Evolutionary conservation across 2,329 filamentous ascomycete species (phyloP), one percentile per base, ranked within the genome.

Genomic region (Stachybotrys chartarum): DNA sequence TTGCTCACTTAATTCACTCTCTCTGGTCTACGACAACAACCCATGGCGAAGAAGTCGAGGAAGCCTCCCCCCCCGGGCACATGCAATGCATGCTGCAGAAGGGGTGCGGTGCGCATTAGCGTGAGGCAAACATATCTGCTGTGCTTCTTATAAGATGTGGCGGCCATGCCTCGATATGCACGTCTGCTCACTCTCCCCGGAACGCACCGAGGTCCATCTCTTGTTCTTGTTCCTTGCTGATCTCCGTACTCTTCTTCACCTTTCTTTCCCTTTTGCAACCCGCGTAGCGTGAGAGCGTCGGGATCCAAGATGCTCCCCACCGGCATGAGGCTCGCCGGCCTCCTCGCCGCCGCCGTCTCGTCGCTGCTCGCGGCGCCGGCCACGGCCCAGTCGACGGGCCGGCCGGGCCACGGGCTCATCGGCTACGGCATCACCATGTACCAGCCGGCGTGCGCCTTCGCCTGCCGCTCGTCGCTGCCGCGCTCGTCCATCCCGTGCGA

Each of bases 381-480:
- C 24, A 46, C 24, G 14, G 14, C 42, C 32, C 48, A 50, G 30
- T 50, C 52, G 3, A 31, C 53, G 17, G 49, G 49, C 2, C 55
- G 55, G 47, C 53, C 55, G 14, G 58, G 57, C 30, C 54, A 61
- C 24, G 64, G 63, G 42, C 56, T 66, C 55, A 61, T 64, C 49
- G 63, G 63, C 31, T 63, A 62, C 49, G 60, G 62, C n/a, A 64
- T 66, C 54, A 56, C 52, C 61, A 78, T 89, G n/a, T 87, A 85
- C 76, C 87, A 88, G 68, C 75, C 80, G 1, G 82, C 87, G n/a
- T 83, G 78, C 47, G 75, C 78, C 1, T 86, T 85, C 59, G 84
- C 84, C 1, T 78, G 75, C 0, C 83, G 86, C 59, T 70, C 76
- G 66, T 55, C 55, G 7, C 42, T 60, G 30, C 57, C 35, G 42